These are phyloP conservation scores for Trametes cinnabarina DNA, from an alignment of 768 basidiomycete genomes.

Conservation along the genomic window DNA sequence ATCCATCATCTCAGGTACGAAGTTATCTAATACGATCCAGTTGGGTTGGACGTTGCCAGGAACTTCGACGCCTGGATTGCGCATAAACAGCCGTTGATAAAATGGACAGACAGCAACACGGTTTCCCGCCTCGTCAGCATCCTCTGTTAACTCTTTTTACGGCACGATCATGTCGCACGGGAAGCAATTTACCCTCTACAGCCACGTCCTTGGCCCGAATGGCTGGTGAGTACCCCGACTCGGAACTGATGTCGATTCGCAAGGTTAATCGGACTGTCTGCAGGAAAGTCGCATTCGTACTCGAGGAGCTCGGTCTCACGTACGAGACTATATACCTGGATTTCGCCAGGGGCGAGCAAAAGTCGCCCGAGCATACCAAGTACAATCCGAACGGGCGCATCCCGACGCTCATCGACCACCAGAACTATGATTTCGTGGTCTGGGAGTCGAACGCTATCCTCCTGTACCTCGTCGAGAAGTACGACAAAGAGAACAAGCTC, in stretches of 20 bases:
- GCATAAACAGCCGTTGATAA: too few relatives aligned
- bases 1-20: too few relatives aligned
- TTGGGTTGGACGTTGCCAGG: too few relatives aligned
- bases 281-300: conserved; percentile 28
- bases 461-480: conserved; percentile 42
- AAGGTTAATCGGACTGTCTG: too few relatives aligned
- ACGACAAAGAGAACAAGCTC: conserved; percentile 41
- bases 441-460: conserved; percentile 44
- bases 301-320: conserved; percentile 28
- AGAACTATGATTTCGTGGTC: conserved; percentile 32
- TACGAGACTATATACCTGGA: conserved; percentile 30
- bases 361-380: conserved; percentile 23
- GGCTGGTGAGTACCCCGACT: conserved; percentile 19
- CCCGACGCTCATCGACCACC: conserved; percentile 36
- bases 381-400: conserved; percentile 37
- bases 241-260: background rate
- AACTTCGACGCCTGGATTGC: too few relatives aligned
- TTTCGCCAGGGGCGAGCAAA: conserved; percentile 28
- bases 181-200: conserved; percentile 32
- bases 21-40: too few relatives aligned
- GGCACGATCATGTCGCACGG: too few relatives aligned
- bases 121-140: too few relatives aligned
- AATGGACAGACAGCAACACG: too few relatives aligned
- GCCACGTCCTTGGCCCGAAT: conserved; percentile 24
- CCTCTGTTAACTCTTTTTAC: too few relatives aligned